Percentiles rank a stretch among this genome's conserved stretches.
phyloP scores from a whole-genome alignment of 371 early-diverging fungal genomes.

The Syncephalastrum contaminatum region DNA sequence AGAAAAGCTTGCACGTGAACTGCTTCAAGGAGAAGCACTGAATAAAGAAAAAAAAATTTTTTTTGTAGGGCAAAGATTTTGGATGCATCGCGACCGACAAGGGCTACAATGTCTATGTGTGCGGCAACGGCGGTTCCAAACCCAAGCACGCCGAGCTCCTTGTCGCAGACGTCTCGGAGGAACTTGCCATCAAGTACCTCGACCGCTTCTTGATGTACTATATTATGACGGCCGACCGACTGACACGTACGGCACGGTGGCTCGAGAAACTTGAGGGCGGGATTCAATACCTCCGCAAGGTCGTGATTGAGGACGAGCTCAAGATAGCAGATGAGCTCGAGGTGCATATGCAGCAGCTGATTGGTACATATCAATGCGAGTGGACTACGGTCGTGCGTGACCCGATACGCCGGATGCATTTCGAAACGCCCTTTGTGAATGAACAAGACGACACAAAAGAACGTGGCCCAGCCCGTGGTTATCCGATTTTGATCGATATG shows the following conservation, averaged over 20 bases:
- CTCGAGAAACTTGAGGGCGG: conserved; percentile 69
- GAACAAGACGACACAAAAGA: conserved; percentile 20
- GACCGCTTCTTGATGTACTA: conserved; percentile 75
- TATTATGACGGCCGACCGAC: conserved; percentile 64
- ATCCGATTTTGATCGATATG: conserved; percentile 50
- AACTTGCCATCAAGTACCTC: conserved; percentile 52
- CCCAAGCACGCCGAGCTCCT: conserved; percentile 68
- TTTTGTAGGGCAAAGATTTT: conserved; percentile 35
- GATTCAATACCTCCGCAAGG: conserved; percentile 58
- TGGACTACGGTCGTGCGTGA: conserved; percentile 65
- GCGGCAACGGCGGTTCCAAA: conserved; percentile 69
- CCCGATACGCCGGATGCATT: conserved; percentile 50
- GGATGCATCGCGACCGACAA: conserved; percentile 70
- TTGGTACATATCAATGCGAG: conserved; percentile 61
- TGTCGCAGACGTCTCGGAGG: conserved; percentile 53
- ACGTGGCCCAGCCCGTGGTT: conserved; percentile 19
- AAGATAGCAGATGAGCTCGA: conserved; percentile 64
- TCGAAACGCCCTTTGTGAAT: conserved; percentile 61
- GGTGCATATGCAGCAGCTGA: conserved; percentile 57
- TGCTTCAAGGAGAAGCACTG: conserved; percentile 5
- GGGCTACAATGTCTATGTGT: conserved; percentile 69
- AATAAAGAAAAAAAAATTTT: background rate
- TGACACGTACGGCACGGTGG: conserved; percentile 70
- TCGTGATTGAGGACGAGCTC: conserved; percentile 61
- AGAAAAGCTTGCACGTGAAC: background rate